These are phyloP conservation scores for Papiliotrema laurentii DNA, from an alignment of 1,284 basidiomycete species.

Conservation along the genomic window DNA sequence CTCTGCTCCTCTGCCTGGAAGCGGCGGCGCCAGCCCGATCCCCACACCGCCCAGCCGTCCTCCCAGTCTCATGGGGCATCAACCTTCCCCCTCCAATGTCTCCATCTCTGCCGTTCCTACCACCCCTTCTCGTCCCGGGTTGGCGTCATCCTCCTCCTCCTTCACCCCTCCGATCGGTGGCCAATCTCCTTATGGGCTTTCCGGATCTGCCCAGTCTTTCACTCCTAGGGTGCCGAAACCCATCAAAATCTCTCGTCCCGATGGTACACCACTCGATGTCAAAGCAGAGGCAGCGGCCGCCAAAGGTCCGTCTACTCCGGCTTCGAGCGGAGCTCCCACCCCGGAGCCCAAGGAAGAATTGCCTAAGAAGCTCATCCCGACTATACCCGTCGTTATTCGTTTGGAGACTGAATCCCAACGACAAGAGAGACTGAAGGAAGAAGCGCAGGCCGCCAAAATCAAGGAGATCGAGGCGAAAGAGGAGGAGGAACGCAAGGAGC, in stretches of 20 bases:
- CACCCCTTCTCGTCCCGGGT: conserved; percentile 26
- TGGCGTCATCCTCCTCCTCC: conserved; percentile 17
- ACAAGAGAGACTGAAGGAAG: conserved; percentile 44
- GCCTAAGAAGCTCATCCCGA: conserved; percentile 31
- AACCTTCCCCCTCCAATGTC: conserved; percentile 21
- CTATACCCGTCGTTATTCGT: conserved; percentile 45
- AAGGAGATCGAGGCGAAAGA: conserved; percentile 40
- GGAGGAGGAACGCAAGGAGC: conserved; percentile 43
- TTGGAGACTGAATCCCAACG: conserved; percentile 54
- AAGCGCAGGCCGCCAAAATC: conserved; percentile 37
- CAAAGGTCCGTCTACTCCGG: conserved; percentile 14
- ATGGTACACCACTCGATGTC: conserved; percentile 42
- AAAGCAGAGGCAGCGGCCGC: conserved; percentile 33
- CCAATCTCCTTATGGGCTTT: conserved; percentile 22
- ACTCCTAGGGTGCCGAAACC: conserved; percentile 32
- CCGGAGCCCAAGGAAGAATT: conserved; percentile 18
- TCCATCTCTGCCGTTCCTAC: conserved; percentile 26
- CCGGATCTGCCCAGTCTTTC: conserved; percentile 35
- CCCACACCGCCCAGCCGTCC: conserved; percentile 38
- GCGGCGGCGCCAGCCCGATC: conserved; percentile 28
- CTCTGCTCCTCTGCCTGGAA: conserved; percentile 23
- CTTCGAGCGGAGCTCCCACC: conserved; percentile 23
- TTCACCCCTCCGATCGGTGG: conserved; percentile 3
- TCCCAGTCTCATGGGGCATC: conserved; percentile 27
- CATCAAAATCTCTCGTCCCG: conserved; percentile 46